Base-by-base conservation (phyloP, 495 filamentous ascomycete genomes). In the Penicillium nucicola region DNA sequence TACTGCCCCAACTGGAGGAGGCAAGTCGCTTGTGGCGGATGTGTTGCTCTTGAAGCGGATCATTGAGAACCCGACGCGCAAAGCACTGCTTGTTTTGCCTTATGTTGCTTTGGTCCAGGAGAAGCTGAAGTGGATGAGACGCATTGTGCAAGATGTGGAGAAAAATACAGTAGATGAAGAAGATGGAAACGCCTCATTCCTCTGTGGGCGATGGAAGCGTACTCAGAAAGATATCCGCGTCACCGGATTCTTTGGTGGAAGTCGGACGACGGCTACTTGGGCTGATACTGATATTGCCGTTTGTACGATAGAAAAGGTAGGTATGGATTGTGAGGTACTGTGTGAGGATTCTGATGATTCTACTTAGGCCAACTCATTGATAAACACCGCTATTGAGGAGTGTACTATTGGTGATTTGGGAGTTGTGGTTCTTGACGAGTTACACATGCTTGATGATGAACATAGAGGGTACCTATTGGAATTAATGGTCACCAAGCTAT, bases 81-180 rank as follows among this genome's bases (percentile, higher is more conserved):
- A 92, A 58, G 89, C 86, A 2, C 76, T 93, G 15, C 58, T 92
- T 9, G 84, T 90, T n/a, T 74, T 93, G 28, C 89, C 89, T 1
- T 93, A 89, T 66, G 85, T 92, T 40, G 86, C 88, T 13, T 77
- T 92, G 17, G 88, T 93, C 3, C 87, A 90, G 60, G 89, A 93
- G 61, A 92, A 92, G 64, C 76, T 89, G 19, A 83, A 81, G 48
- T 92, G 87, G 84, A 69, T 93, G 42, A 79, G 85, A 37, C 84
- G 78, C 37, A 75, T 88, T 36, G 81, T 90, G 22, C 75, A 83
- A 37, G 80, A 77, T 41, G 82, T 92, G 19, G 75, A 75, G 39
- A 84, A 77, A 19, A 35, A 63, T 31, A 36, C 69, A 8, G 52
- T 56, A 5, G 74, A 62, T 30, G 55, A 60, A n/a, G 60, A 67